Evolutionary conservation across 1,139 yeast genomes (phyloP).

Genomic region (Taphrina sp.): DNA sequence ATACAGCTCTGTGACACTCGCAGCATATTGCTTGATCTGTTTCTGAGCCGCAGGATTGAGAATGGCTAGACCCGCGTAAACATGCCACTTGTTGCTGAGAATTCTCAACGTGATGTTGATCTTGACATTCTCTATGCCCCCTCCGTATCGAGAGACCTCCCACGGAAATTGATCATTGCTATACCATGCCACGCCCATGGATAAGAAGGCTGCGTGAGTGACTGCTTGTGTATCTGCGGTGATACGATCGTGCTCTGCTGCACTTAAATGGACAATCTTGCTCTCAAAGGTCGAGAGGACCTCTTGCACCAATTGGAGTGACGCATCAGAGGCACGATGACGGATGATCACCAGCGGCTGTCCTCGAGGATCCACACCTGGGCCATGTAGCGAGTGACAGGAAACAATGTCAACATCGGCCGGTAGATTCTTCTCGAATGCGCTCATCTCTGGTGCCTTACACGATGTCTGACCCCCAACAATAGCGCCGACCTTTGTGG

Average conservation of each 20-base stretch:
- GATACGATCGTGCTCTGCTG: conserved; percentile 83
- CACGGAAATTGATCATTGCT: conserved; percentile 83
- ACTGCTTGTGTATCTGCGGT: conserved; percentile 99
- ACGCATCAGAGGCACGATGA: conserved; percentile 63
- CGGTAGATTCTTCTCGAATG: conserved; percentile 76
- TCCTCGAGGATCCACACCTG: conserved; percentile 80
- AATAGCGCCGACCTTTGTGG: conserved; percentile 80
- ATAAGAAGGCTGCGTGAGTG: conserved; percentile 93
- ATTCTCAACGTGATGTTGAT: conserved; percentile 88
- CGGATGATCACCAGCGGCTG: conserved; percentile 86
- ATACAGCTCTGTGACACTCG: conserved; percentile 76
- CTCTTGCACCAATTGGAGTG: conserved; percentile 59
- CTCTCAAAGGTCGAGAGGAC: conserved; percentile 73
- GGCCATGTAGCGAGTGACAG: conserved; percentile 92
- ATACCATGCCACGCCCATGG: conserved; percentile 96
- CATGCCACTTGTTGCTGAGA: conserved; percentile 94
- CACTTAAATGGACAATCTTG: conserved; percentile 72
- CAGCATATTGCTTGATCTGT: conserved; percentile 86
- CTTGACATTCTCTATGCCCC: conserved; percentile 94
- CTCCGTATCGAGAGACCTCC: conserved; percentile 82
- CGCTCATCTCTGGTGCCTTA: conserved; percentile 82
- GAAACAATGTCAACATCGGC: conserved; percentile 76
- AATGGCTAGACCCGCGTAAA: conserved; percentile 94
- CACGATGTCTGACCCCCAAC: conserved; percentile 99
- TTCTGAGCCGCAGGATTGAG: conserved; percentile 92